Conservation (phyloP, 2,329 filamentous ascomycete genomes). For the Trichothecium roseum region DNA sequence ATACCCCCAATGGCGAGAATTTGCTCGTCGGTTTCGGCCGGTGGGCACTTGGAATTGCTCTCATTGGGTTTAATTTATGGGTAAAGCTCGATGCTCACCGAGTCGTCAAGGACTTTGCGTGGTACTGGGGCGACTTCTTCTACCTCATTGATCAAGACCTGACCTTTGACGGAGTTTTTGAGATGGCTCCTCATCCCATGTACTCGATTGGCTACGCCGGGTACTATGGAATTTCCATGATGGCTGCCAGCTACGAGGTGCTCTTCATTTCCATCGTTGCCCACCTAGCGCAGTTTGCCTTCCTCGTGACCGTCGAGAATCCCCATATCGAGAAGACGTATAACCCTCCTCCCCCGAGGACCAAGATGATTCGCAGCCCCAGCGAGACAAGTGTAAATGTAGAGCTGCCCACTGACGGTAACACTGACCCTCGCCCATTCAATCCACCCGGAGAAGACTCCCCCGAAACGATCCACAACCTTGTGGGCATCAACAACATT, state of each 20-base stretch:
- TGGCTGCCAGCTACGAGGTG: conserved; percentile 96
- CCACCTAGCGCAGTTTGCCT: conserved; percentile 88
- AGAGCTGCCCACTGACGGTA: conserved; percentile 12
- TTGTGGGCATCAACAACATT: conserved; percentile 73
- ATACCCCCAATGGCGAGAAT: conserved; percentile 63
- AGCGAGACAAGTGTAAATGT: conserved; percentile 16
- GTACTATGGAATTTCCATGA: conserved; percentile 96
- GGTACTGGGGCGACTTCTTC: conserved; percentile 99
- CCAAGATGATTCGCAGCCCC: conserved; percentile 28
- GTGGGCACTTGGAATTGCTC: conserved; percentile 66
- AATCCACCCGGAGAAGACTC: conserved; percentile 18
- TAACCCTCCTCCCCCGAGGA: conserved; percentile 74
- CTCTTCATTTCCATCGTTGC: conserved; percentile 94
- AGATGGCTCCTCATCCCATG: conserved; percentile 98
- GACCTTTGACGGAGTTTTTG: conserved; percentile 97
- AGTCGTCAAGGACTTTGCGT: conserved; percentile 97
- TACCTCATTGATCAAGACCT: conserved; percentile 96
- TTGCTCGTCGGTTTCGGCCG: conserved; percentile 58
- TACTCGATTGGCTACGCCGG: conserved; percentile 97
- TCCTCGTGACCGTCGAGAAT: conserved; percentile 85
- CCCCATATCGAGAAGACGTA: conserved; percentile 98
- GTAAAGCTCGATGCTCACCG: conserved; percentile 96
- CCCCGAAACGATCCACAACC: conserved; percentile 66
- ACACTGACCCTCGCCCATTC: conserved; percentile 14
- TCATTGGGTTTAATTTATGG: conserved; percentile 94